Conservation (phyloP, 495 filamentous ascomycete species). For the Penicillium fimorum region DNA sequence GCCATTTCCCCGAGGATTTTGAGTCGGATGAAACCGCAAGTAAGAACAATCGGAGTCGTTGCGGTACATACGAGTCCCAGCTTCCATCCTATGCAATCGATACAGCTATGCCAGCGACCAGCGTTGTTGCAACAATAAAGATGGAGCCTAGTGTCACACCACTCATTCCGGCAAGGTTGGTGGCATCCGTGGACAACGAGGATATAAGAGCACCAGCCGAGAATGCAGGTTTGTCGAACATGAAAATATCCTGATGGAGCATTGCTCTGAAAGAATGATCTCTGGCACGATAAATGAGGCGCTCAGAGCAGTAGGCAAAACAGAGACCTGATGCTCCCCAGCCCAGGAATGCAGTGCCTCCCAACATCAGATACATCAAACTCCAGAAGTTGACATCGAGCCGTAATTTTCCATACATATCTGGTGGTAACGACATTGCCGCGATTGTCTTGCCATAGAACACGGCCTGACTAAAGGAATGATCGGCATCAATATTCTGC, state of each 20-base stretch:
- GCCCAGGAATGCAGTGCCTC: slow-evolving; percentile 67
- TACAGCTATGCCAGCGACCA: slow-evolving; percentile 63
- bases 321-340: slow-evolving; percentile 64
- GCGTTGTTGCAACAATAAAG: slow-evolving; percentile 65
- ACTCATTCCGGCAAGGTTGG: slow-evolving; percentile 75
- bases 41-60: slow-evolving; percentile 70
- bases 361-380: slow-evolving; percentile 88
- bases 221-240: slow-evolving; percentile 80
- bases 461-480: slow-evolving; percentile 56
- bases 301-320: slow-evolving; percentile 79
- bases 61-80: slow-evolving; percentile 75
- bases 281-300: slow-evolving; percentile 72
- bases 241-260: slow-evolving; percentile 84
- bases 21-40: slow-evolving; percentile 78
- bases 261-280: slow-evolving; percentile 75
- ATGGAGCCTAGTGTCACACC: slow-evolving; percentile 77
- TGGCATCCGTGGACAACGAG: slow-evolving; percentile 79
- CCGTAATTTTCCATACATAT: slow-evolving; percentile 48
- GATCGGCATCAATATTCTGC: background rate
- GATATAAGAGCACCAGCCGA: slow-evolving; percentile 74
- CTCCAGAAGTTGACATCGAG: slow-evolving; percentile 81
- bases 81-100: slow-evolving; percentile 79
- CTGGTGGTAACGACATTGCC: slow-evolving; percentile 52
- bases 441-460: slow-evolving; percentile 84
- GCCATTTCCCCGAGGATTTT: slow-evolving; percentile 71